Base-by-base conservation (phyloP, 495 filamentous ascomycete genomes). In the Melanomma pulvis-pyrius region DNA sequence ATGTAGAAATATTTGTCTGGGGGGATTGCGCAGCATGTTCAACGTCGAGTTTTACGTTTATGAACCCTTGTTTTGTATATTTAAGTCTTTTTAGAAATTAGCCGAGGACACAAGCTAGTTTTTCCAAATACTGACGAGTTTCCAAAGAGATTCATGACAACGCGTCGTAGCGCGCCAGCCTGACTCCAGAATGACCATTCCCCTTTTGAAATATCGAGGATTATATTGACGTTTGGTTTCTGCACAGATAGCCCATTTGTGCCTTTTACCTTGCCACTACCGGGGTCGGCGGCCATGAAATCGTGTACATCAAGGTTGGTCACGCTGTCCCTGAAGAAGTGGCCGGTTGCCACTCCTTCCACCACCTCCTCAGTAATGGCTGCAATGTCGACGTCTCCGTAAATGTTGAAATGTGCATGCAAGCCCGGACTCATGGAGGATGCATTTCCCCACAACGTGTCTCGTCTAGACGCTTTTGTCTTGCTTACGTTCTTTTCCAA, bases 61-160 rank as follows among this genome's bases (percentile, higher is more conserved):
- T 58, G 46, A 51, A 68, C 0, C 65, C 65, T 6, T 12, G 25
- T 12, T 57, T 46, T 11, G 65, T 59, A 29, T 68, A 68, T 29
- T 68, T 68, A 1, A 68, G 15, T 44, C 39, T 44, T 11, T 3
- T 44, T 15, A 44, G 13, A 15, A 12, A 44, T 12, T 44, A 44
- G 8, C 3, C 2, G 8, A 17, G 17, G n/a, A 44, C n/a, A 44
- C 3, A 44, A 44, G 39, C 8, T 44, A n/a, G 13, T 3, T 44
- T 44, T 2, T 44, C 4, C 39, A 15, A 44, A 12, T 11, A 44
- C 39, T 44, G 3, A 44, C n/a, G 65, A 64, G 34, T 68, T 68
- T n/a, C 65, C 65, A n/a, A 68, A 21, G 11, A 68, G 25, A 50
- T 68, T 68, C 49, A 58, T 57, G 13, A 63, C 65, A 21, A 68